Evolutionary conservation across 495 filamentous ascomycete species (phyloP).

Genomic region (Tuber melanosporum): DNA sequence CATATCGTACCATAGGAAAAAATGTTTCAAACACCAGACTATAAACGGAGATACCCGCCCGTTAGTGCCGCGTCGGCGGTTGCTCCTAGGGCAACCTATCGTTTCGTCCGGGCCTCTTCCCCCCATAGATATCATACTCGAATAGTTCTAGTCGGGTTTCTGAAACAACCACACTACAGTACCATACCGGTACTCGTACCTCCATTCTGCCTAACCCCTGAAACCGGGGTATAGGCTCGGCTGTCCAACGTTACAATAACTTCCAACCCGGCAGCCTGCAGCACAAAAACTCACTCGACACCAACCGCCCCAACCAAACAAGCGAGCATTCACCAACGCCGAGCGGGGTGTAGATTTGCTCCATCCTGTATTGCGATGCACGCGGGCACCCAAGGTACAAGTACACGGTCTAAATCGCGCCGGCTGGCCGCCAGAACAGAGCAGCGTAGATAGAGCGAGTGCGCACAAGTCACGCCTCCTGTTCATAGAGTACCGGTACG

Average conservation of each 20-base stretch:
- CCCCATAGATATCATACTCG: neutral
- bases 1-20: neutral
- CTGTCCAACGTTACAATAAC: too few relatives aligned
- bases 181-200: too few relatives aligned
- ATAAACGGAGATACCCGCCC: neutral
- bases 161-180: neutral
- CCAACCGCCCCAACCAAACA: neutral
- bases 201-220: neutral
- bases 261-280: neutral
- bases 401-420: neutral
- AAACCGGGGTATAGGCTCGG: neutral
- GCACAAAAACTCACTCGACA: conserved; percentile 1
- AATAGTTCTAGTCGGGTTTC: neutral
- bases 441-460: neutral
- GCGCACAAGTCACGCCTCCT: neutral
- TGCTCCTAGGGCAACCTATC: neutral
- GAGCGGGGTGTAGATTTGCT: too few relatives aligned
- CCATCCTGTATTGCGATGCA: too few relatives aligned
- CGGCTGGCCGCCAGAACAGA: neutral
- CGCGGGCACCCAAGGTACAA: too few relatives aligned
- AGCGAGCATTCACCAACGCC: neutral
- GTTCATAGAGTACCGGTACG: neutral
- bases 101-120: neutral
- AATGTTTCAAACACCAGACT: neutral
- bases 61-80: neutral